These are phyloP conservation scores for Lichtheimia ramosa DNA, from an alignment of 371 early-diverging fungal species.

Conservation along the genomic window DNA sequence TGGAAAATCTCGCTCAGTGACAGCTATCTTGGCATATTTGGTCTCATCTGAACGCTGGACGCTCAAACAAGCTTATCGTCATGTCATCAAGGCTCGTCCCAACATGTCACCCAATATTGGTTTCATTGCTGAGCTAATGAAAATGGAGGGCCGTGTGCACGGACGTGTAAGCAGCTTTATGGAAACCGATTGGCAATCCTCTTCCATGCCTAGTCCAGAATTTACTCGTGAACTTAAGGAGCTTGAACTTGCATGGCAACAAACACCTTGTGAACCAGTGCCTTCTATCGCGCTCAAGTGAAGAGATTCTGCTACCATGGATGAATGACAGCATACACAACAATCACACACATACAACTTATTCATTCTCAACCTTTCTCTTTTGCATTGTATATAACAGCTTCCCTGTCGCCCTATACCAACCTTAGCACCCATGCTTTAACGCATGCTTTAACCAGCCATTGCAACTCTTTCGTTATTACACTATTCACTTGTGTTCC, in stretches of 20 bases:
- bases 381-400: slow-evolving; percentile 1
- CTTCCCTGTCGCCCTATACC: neutral
- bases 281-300: slow-evolving; percentile 8
- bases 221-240: slow-evolving; percentile 22
- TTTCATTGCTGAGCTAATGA: slow-evolving; percentile 75
- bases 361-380: neutral
- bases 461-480: neutral
- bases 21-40: slow-evolving; percentile 76
- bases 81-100: slow-evolving; percentile 68
- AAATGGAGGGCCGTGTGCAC: slow-evolving; percentile 67
- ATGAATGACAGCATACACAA: neutral
- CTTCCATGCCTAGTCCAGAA: slow-evolving; percentile 24
- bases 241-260: slow-evolving; percentile 31
- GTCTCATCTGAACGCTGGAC: slow-evolving; percentile 69
- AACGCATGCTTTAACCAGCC: neutral
- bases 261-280: slow-evolving; percentile 17
- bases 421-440: neutral
- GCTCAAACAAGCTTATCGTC: slow-evolving; percentile 72
- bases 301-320: neutral
- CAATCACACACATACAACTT: neutral
- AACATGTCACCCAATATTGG: slow-evolving; percentile 86
- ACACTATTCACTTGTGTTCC: neutral
- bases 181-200: slow-evolving; percentile 42
- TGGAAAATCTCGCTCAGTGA: slow-evolving; percentile 81
- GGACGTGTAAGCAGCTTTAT: slow-evolving; percentile 52